phyloP scores from a whole-genome alignment of 2,329 filamentous ascomycete genomes.

The Colletotrichum paranaense region DNA sequence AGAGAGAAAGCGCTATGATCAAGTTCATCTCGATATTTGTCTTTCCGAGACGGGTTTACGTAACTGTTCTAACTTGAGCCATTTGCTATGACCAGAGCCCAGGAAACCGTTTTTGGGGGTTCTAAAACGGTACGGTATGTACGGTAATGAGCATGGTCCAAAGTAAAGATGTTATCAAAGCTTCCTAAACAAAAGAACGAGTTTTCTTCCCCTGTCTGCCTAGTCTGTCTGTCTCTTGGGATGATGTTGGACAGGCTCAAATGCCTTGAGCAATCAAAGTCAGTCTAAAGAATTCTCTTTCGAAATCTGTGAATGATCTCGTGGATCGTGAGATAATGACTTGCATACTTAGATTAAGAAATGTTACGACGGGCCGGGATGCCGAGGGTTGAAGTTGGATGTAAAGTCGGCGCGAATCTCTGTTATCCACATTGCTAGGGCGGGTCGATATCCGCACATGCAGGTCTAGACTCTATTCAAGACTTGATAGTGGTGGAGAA shows the following conservation, averaged over 20 bases:
- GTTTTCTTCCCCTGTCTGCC: not conserved
- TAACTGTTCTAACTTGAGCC: not conserved
- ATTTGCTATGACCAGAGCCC: not conserved
- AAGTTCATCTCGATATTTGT: not conserved
- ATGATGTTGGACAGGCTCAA: not conserved
- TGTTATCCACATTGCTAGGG: not conserved
- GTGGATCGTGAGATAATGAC: not conserved
- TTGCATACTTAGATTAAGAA: not conserved
- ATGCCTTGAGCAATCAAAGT: not conserved
- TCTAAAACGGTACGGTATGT: not conserved
- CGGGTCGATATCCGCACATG: not conserved
- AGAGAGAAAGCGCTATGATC: not conserved
- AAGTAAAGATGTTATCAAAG: not conserved
- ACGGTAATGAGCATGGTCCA: not conserved
- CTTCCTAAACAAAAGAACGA: not conserved
- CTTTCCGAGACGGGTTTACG: not conserved
- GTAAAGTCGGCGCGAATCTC: not conserved
- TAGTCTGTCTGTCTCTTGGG: not conserved
- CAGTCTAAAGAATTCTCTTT: not conserved
- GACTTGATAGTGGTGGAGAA: not conserved
- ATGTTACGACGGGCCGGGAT: not conserved
- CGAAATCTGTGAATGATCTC: not conserved
- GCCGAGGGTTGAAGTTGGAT: not conserved
- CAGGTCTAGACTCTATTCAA: not conserved
- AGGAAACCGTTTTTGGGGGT: not conserved